phyloP scores from a whole-genome alignment of 2,329 filamentous ascomycete species.

The Apiospora aurea region DNA sequence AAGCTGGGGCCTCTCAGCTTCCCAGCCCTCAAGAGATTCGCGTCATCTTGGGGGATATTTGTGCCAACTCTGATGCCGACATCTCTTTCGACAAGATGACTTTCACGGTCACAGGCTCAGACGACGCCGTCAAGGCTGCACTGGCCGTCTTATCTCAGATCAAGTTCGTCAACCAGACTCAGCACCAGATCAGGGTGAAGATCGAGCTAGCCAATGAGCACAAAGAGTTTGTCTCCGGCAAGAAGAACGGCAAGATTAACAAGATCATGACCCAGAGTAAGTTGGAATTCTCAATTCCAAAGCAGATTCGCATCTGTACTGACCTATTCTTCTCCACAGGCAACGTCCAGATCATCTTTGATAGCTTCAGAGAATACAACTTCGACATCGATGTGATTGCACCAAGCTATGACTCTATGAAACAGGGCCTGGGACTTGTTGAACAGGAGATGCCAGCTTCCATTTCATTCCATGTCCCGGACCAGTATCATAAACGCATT shows the following conservation, averaged over 20 bases:
- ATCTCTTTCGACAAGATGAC: slow-evolving; percentile 93
- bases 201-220: slow-evolving; percentile 99
- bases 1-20: slow-evolving; percentile 69
- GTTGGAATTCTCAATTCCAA: slow-evolving; percentile 33
- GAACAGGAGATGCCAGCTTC: slow-evolving; percentile 99
- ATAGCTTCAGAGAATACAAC: slow-evolving; percentile 99
- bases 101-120: slow-evolving; percentile 93
- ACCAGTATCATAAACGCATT: slow-evolving; percentile 99
- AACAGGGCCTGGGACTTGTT: slow-evolving; percentile 88
- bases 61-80: slow-evolving; percentile 94
- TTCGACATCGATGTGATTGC: slow-evolving; percentile 99
- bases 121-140: slow-evolving; percentile 95
- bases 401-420: slow-evolving; percentile 90
- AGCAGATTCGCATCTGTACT: not conserved
- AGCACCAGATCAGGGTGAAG: slow-evolving; percentile 95
- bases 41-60: slow-evolving; percentile 93
- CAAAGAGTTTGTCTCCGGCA: slow-evolving; percentile 98
- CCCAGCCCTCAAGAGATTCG: slow-evolving; percentile 77
- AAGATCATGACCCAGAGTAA: slow-evolving; percentile 99
- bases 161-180: slow-evolving; percentile 83
- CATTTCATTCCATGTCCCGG: slow-evolving; percentile 98
- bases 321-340: slow-evolving; percentile 44
- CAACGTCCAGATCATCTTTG: slow-evolving; percentile 98
- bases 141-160: slow-evolving; percentile 93
- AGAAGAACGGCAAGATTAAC: slow-evolving; percentile 99